phyloP scores from a whole-genome alignment of 306 rosid species.

The Cucurbita moschata region DNA sequence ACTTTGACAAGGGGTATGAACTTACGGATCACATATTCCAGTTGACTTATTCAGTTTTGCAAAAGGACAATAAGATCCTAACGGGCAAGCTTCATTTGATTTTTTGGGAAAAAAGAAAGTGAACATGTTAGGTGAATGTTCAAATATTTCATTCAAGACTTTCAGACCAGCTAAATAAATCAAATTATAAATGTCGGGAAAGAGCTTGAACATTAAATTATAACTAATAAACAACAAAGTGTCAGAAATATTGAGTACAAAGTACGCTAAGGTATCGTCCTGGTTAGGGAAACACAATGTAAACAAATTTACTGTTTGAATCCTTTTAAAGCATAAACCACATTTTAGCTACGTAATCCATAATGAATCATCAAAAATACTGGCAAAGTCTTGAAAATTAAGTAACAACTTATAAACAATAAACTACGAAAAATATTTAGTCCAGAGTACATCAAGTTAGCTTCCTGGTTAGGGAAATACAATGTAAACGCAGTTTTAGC shows the following conservation, averaged over 20 bases:
- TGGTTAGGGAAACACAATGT: neutral
- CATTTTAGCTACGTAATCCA: neutral
- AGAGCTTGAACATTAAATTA: neutral
- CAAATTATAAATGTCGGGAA: neutral
- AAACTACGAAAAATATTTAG: neutral
- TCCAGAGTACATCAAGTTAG: neutral
- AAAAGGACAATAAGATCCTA: conserved; percentile 65
- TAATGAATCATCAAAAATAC: neutral
- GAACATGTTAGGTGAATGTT: neutral
- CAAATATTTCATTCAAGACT: neutral
- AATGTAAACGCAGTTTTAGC: neutral
- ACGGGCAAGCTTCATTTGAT: conserved; percentile 67
- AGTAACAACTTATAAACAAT: neutral
- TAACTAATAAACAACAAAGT: neutral
- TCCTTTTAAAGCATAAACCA: neutral
- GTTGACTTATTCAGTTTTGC: conserved; percentile 37
- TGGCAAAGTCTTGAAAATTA: neutral
- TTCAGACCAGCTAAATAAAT: neutral
- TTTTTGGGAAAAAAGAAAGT: neutral
- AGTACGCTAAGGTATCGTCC: neutral
- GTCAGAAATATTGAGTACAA: neutral
- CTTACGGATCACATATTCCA: conserved; percentile 81
- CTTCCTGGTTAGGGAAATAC: neutral
- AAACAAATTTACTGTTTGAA: neutral
- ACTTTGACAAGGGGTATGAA: conserved; percentile 4